These are phyloP conservation scores for Punctularia strigosozonata DNA, from an alignment of 768 basidiomycete species.

Conservation along the genomic window DNA sequence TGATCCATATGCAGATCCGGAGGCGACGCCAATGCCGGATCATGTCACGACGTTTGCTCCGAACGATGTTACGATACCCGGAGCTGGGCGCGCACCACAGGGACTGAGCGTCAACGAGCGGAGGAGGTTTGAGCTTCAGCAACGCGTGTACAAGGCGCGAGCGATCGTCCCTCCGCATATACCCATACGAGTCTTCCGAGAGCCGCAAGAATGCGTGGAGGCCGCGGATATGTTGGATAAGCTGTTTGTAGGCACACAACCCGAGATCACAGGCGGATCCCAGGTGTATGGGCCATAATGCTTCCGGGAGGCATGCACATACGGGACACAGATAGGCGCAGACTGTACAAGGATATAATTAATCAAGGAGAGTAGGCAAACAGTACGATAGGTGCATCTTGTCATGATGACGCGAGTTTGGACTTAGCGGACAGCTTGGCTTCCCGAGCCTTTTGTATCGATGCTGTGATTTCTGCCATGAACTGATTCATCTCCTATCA, in stretches of 20 bases:
- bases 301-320: not conserved
- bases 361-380: too few relatives aligned
- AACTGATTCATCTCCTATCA: not conserved
- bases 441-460: not conserved
- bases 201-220: constrained; percentile 62
- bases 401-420: not conserved
- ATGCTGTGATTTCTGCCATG: not conserved
- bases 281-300: too few relatives aligned
- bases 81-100: too few relatives aligned
- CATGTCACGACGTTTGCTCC: too few relatives aligned
- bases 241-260: constrained; percentile 1
- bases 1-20: too few relatives aligned
- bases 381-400: too few relatives aligned
- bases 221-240: constrained; percentile 28
- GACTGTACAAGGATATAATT: too few relatives aligned
- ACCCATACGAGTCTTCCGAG: constrained; percentile 51
- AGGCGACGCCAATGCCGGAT: too few relatives aligned
- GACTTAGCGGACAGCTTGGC: not conserved
- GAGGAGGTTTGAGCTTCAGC: constrained; percentile 49
- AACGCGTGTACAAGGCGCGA: constrained; percentile 51
- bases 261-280: too few relatives aligned
- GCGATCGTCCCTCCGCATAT: constrained; percentile 45
- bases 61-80: too few relatives aligned
- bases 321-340: not conserved
- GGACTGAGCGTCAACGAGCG: too few relatives aligned